These are phyloP conservation scores for Canna indica DNA, from an alignment of 176 grass and related monocot genomes.

Conservation along the genomic window DNA sequence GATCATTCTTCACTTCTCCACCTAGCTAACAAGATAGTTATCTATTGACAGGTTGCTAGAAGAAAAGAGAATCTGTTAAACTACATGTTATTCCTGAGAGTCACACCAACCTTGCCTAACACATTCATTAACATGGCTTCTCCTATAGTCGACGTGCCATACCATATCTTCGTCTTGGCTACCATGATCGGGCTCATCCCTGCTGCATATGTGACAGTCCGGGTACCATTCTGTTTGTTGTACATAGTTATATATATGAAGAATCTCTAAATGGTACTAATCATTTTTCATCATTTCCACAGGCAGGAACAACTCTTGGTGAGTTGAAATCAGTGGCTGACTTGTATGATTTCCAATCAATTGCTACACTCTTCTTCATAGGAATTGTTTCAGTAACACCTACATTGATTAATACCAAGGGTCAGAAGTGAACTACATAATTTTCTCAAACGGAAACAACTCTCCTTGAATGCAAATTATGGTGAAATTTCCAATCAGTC, in stretches of 20 bases:
- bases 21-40: not conserved
- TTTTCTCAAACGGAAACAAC: not conserved
- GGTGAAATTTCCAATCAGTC: not conserved
- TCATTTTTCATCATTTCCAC: constrained; percentile 1
- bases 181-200: constrained; percentile 86
- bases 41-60: constrained; percentile 46
- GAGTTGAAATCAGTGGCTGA: constrained; percentile 76
- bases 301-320: constrained; percentile 90
- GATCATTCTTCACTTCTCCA: not conserved
- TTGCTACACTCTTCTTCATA: constrained; percentile 13
- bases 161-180: constrained; percentile 69
- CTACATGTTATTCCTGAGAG: constrained; percentile 95
- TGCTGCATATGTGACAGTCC: constrained; percentile 80
- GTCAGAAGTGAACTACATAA: not conserved
- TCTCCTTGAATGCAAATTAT: not conserved
- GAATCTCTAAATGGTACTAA: not conserved
- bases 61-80: constrained; percentile 92
- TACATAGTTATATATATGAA: not conserved
- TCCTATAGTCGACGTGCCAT: constrained; percentile 94
- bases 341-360: constrained; percentile 36
- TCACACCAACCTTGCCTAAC: constrained; percentile 96
- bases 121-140: constrained; percentile 99
- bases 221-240: constrained; percentile 32
- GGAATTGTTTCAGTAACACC: constrained; percentile 13
- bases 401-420: constrained; percentile 6